Evolutionary conservation across 768 basidiomycete genomes (phyloP).

Genomic region (Mycena kentingensis): DNA sequence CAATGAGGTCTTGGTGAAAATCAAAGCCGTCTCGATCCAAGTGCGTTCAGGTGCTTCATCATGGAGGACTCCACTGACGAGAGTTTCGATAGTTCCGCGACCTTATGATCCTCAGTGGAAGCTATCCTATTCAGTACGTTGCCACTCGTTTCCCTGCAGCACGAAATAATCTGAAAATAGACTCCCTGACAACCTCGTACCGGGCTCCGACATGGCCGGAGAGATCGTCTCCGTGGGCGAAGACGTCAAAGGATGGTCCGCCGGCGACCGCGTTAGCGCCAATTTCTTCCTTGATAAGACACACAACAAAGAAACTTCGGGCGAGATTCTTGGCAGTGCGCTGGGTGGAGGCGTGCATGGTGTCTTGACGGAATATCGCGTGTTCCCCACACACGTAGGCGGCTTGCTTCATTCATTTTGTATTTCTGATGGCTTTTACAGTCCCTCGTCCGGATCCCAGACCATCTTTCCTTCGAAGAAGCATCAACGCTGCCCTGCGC

Average conservation of each 20-base stretch:
- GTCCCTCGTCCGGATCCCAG: conserved; percentile 54
- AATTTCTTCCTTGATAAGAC: conserved; percentile 54
- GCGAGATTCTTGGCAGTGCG: conserved; percentile 33
- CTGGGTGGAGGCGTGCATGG: conserved; percentile 53
- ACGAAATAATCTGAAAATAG: neutral
- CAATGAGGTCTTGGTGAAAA: conserved; percentile 54
- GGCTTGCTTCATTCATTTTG: neutral
- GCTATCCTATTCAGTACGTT: conserved; percentile 38
- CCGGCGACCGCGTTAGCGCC: conserved; percentile 56
- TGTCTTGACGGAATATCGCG: conserved; percentile 53
- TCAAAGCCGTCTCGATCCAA: conserved; percentile 60
- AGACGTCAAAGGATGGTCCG: conserved; percentile 51
- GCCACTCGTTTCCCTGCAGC: neutral
- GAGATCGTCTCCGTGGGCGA: conserved; percentile 51
- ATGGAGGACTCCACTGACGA: too few species aligned
- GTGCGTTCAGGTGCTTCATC: conserved; percentile 24
- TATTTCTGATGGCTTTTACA: conserved; percentile 17
- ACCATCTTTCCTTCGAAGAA: conserved; percentile 61
- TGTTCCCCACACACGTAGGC: conserved; percentile 45
- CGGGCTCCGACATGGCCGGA: conserved; percentile 55
- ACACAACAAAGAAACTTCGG: conserved; percentile 39
- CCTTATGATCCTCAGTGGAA: conserved; percentile 41
- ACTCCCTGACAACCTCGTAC: conserved; percentile 29
- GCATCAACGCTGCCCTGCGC: conserved; percentile 68
- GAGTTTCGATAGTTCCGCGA: conserved; percentile 50